phyloP scores from a whole-genome alignment of 108 stramenopile species.

The Nitzschia palea region DNA sequence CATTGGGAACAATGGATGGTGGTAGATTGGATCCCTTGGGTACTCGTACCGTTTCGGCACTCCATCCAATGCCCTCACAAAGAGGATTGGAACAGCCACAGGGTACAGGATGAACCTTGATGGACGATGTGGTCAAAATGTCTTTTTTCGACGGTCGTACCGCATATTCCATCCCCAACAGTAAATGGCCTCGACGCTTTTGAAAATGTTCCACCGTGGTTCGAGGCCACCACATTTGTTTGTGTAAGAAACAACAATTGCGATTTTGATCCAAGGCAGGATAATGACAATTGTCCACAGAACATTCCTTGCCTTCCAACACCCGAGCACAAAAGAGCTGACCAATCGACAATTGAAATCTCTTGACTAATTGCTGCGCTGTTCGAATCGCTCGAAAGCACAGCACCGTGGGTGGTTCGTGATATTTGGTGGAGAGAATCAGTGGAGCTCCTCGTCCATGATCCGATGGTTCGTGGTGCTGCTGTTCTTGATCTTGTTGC shows the following conservation, averaged over 20 bases:
- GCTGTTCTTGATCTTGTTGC: too few species aligned
- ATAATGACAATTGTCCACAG: conserved; percentile 8
- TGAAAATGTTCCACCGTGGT: background rate
- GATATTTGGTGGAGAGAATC: background rate
- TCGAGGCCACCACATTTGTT: conserved; percentile 18
- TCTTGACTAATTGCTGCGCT: background rate
- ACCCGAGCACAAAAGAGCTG: conserved; percentile 8
- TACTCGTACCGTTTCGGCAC: conserved; percentile 6
- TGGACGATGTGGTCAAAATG: background rate
- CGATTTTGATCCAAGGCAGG: conserved; percentile 10
- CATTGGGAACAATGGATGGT: background rate
- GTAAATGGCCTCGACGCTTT: conserved; percentile 5
- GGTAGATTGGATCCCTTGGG: conserved; percentile 1
- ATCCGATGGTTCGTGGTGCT: background rate
- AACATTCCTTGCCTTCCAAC: background rate
- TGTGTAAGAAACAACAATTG: conserved; percentile 1
- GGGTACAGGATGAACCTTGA: background rate
- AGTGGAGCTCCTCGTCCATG: background rate
- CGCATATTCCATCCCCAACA: conserved; percentile 11
- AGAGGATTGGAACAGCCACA: conserved; percentile 2
- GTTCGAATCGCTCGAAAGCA: background rate
- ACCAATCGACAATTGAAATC: background rate
- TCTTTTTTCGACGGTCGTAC: background rate
- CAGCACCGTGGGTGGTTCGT: background rate
- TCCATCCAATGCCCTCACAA: conserved; percentile 18